Evolutionary conservation across 495 filamentous ascomycete genomes (phyloP).

Genomic region (Penicillium fimorum): DNA sequence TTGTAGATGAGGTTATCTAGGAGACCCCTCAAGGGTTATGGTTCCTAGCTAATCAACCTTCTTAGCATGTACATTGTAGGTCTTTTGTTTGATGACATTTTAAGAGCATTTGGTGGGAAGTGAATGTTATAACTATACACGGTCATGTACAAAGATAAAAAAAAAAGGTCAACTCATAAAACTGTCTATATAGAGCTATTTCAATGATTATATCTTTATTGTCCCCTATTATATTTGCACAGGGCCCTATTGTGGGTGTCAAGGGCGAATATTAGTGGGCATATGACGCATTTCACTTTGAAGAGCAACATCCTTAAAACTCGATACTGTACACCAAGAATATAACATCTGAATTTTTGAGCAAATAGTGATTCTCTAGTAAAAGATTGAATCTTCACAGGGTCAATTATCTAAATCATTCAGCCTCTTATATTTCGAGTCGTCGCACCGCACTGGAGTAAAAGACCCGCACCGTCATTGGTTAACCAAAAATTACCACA

Average conservation of each 20-base stretch:
- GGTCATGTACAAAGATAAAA: background rate
- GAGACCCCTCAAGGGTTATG: background rate
- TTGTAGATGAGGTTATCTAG: background rate
- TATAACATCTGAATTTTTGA: background rate
- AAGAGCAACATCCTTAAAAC: conserved; percentile 1
- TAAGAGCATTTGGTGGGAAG: background rate
- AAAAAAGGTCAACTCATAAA: background rate
- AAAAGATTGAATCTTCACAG: background rate
- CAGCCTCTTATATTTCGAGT: background rate
- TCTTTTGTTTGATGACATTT: background rate
- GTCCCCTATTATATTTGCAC: background rate
- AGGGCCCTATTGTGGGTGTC: conserved; percentile 8
- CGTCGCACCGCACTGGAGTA: conserved; percentile 11
- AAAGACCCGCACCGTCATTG: conserved; percentile 29
- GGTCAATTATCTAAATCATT: background rate
- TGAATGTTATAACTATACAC: background rate
- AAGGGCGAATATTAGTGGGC: conserved; percentile 4
- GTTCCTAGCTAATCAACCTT: background rate
- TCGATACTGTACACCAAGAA: background rate
- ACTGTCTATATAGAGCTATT: background rate
- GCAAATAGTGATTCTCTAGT: background rate
- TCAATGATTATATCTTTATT: background rate
- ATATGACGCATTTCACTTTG: conserved; percentile 6
- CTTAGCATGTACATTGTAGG: background rate
- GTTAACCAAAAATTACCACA: conserved; percentile 29